Evolutionary conservation across 1,284 basidiomycete species (phyloP), one percentile per base, ranked within the genome.

Genomic region (Ganoderma meredithae): DNA sequence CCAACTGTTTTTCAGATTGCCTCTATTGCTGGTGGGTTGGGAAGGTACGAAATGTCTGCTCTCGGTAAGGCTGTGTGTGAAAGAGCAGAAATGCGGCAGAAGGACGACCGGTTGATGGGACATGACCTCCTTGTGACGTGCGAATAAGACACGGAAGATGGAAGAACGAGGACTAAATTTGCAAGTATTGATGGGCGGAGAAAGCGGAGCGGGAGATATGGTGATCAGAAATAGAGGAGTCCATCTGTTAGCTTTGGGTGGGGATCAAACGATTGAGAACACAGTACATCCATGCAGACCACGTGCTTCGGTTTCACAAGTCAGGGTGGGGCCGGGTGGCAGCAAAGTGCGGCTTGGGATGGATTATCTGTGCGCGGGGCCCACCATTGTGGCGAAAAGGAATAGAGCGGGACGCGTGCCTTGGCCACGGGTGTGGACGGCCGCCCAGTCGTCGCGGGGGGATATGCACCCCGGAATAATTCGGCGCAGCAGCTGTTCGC

Each of bases 181-280:
- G 41, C 4, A 15, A 44, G 43, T 47, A 8, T 17, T 71, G 70
- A 69, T 71, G 70, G 68, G 53, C 60, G 70, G 68, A 61, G 41
- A 64, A 67, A 40, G 49, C n/a, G 56, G 66, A 63, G 61, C 59
- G 58, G 56, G 19, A 40, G 36, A 49, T 53, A 49, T 71, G 70
- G 69, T 71, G 66, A 71, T 71, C 70, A 71, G 70, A 71, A 69
- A 56, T 66, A 64, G 68, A 69, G 64, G 58, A 15, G 56, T 44
- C 36, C 62, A 55, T 66, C 58, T 71, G 64, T 31, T 63, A 44
- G 59, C 25, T n/a, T 36, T 10, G 19, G 22, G 33, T 56, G 55
- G 33, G 27, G 27, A 58, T 58, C 39, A 27, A 40, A 65, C 60
- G 52, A 52, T 10, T 49, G 9, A 52, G 36, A 36, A 17, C 17